Conservation (phyloP, 1,139 yeast genomes). For the Blastobotrys capitulatus region DNA sequence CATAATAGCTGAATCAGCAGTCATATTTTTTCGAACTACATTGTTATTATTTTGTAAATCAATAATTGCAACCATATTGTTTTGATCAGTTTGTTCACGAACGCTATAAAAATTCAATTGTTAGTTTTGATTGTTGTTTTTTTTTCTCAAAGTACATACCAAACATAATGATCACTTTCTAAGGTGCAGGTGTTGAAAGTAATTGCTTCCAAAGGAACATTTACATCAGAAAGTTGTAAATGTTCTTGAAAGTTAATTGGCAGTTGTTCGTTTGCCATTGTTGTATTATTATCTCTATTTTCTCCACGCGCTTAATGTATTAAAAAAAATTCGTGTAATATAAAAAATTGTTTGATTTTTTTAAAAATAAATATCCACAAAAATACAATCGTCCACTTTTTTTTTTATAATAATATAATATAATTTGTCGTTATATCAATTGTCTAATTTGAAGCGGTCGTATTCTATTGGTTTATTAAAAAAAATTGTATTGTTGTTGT, state of each 20-base stretch:
- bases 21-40: constrained; percentile 84
- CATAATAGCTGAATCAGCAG: constrained; percentile 97
- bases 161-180: constrained; percentile 83
- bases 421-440: background rate
- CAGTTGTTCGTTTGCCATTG: constrained; percentile 42
- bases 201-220: constrained; percentile 75
- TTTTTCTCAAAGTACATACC: constrained; percentile 29
- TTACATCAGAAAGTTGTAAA: constrained; percentile 78
- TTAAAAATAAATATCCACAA: no score
- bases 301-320: background rate
- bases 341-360: no score
- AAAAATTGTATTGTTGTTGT: background rate
- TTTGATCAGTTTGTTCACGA: constrained; percentile 69
- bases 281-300: background rate
- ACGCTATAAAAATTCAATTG: no score
- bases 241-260: constrained; percentile 97
- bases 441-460: background rate
- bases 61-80: constrained; percentile 84
- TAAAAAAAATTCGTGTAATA: no score
- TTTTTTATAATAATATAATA: no score
- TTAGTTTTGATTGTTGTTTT: constrained; percentile 2
- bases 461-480: background rate
- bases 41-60: constrained; percentile 72
- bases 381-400: background rate
- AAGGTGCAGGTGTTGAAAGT: constrained; percentile 93